phyloP scores from a whole-genome alignment of 345 rosid species.

The Heritiera littoralis region DNA sequence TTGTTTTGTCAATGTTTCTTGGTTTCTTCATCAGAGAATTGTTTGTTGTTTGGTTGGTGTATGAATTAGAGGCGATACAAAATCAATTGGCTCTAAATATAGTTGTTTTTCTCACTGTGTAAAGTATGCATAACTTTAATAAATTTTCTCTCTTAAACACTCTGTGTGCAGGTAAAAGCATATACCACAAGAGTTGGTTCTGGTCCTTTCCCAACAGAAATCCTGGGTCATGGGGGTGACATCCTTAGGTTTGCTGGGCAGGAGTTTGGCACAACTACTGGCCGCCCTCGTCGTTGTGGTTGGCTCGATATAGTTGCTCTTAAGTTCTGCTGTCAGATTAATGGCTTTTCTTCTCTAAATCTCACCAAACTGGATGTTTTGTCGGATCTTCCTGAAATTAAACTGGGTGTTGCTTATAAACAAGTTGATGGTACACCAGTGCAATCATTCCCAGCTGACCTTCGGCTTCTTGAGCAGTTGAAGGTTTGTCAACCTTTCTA shows the following conservation, averaged over 20 bases:
- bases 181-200: slow-evolving; percentile 99
- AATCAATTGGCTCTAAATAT: background rate
- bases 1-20: slow-evolving; percentile 11
- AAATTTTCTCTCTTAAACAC: background rate
- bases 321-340: slow-evolving; percentile 80
- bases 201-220: slow-evolving; percentile 97
- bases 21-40: background rate
- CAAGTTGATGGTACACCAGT: slow-evolving; percentile 68
- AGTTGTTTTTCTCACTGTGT: background rate
- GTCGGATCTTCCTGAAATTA: slow-evolving; percentile 82
- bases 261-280: slow-evolving; percentile 96
- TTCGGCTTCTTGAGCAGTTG: slow-evolving; percentile 73
- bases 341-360: slow-evolving; percentile 93
- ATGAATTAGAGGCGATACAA: background rate
- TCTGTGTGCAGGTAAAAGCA: slow-evolving; percentile 72
- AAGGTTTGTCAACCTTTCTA: slow-evolving; percentile 43
- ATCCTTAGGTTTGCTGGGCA: slow-evolving; percentile 85
- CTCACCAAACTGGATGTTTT: slow-evolving; percentile 94
- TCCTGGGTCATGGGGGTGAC: slow-evolving; percentile 86
- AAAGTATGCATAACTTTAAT: background rate
- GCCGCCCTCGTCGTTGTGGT: slow-evolving; percentile 99
- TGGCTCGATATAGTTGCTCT: slow-evolving; percentile 98
- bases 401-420: slow-evolving; percentile 77
- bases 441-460: slow-evolving; percentile 86
- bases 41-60: background rate